Base-by-base conservation (phyloP, 345 rosid species). In the Boechera retrofracta region DNA sequence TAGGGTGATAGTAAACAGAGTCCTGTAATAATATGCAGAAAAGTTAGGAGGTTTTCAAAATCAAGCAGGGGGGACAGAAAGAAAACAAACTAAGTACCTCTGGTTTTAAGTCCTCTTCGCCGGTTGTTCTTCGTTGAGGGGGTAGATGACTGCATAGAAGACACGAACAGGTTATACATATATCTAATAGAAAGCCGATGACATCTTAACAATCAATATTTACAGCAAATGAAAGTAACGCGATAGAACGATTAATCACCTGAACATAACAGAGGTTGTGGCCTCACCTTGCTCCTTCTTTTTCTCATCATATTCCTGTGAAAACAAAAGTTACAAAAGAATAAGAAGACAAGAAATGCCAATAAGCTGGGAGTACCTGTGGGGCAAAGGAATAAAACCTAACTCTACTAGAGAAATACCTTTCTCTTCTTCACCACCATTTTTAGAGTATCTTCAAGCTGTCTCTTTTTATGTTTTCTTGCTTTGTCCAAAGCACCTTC, bases 401-500 rank as follows among this genome's bases (percentile, higher is more conserved):
- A 77, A 53, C 13, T 56, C 33, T 2, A 47, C 7, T 1, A 56
- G 32, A 38, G 21, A 44, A 44, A 54, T 87, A 92, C 99, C 97
- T 81, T 95, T 82, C 94, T 87, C 82, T 95, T 95, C 85, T 95
- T 95, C 57, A 89, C 28, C 29, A 95, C 97, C 86, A 91, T 96
- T 72, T 87, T 82, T 16, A 90, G 90, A 58, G 99, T 92, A 86
- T 95, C 99, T 88, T 95, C 98, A 58, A 95, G 98, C 81, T 92
- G 99, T 67, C 99, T 88, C 90, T 92, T 95, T 79, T 89, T 92
- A 84, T 95, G 99, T 84, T 95, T 95, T 79, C 99, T 92, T 38
- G 99, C 99, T 87, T 95, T 95, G 85, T 95, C 99, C 78, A 95
- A 76, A 51, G 99, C 98, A 80, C 99, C 99, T 84, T 95, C 99